Conservation (phyloP, 2,329 filamentous ascomycete species). For the Pseudocercospora fuligena region DNA sequence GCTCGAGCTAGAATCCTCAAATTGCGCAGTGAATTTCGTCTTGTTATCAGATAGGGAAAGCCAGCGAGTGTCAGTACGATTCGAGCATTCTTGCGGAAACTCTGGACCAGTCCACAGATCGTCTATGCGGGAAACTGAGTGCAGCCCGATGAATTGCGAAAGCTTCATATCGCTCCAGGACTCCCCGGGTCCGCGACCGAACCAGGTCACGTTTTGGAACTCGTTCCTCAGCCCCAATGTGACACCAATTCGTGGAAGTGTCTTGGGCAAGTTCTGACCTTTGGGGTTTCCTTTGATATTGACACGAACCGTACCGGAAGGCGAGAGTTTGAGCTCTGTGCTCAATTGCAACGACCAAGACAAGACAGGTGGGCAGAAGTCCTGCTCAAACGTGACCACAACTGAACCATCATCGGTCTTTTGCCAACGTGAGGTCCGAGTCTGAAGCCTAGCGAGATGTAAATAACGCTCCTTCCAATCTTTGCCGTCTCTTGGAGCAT, state of each 20-base stretch:
- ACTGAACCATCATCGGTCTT: conserved; percentile 20
- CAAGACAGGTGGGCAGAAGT: conserved; percentile 60
- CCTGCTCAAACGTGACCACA: conserved; percentile 29
- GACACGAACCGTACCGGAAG: conserved; percentile 53
- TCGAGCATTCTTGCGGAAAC: conserved; percentile 70
- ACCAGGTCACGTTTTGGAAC: conserved; percentile 61
- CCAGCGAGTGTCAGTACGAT: conserved; percentile 66
- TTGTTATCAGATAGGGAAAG: conserved; percentile 43
- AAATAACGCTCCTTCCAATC: conserved; percentile 57
- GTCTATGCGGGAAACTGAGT: conserved; percentile 43
- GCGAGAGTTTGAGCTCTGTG: conserved; percentile 59
- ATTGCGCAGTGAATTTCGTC: conserved; percentile 36
- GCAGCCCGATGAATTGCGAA: conserved; percentile 57
- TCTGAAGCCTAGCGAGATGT: conserved; percentile 29
- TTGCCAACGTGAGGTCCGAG: conserved; percentile 25
- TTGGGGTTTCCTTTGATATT: conserved; percentile 43
- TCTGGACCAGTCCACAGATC: conserved; percentile 66
- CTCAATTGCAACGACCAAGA: conserved; percentile 58
- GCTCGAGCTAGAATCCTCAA: conserved; percentile 30
- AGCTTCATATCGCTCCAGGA: conserved; percentile 69
- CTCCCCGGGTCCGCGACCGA: conserved; percentile 68
- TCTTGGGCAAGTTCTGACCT: conserved; percentile 55
- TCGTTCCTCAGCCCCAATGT: conserved; percentile 56
- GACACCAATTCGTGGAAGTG: conserved; percentile 66
- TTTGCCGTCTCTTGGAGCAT: conserved; percentile 57